These are phyloP conservation scores for Leccinum sublutescens DNA, from an alignment of 768 basidiomycete genomes.

Conservation along the genomic window DNA sequence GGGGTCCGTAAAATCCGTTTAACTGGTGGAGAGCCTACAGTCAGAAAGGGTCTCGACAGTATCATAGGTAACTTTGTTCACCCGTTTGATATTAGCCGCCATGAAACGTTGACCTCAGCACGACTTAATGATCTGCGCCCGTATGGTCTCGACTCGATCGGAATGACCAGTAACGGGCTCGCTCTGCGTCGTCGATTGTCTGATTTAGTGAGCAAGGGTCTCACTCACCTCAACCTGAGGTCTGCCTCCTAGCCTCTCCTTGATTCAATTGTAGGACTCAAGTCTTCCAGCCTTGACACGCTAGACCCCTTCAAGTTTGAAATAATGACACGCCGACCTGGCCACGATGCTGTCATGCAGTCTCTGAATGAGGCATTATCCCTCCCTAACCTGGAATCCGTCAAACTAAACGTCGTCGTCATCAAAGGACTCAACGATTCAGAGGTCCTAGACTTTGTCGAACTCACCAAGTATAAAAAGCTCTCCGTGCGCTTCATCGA, in stretches of 20 bases:
- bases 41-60: slow-evolving; percentile 70
- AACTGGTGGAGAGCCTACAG: slow-evolving; percentile 86
- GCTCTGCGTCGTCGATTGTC: slow-evolving; percentile 72
- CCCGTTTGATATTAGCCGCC: background rate
- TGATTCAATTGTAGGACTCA: slow-evolving; percentile 3
- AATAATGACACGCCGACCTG: slow-evolving; percentile 76
- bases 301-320: slow-evolving; percentile 86
- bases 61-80: slow-evolving; percentile 55
- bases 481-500: slow-evolving; percentile 86
- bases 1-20: slow-evolving; percentile 87
- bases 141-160: slow-evolving; percentile 69
- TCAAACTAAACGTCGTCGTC: slow-evolving; percentile 86
- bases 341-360: slow-evolving; percentile 73
- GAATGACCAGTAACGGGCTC: slow-evolving; percentile 85
- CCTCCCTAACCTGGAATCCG: slow-evolving; percentile 47
- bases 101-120: slow-evolving; percentile 37
- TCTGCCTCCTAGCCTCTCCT: slow-evolving; percentile 22
- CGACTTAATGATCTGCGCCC: slow-evolving; percentile 59
- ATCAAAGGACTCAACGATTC: slow-evolving; percentile 77
- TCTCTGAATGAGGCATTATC: slow-evolving; percentile 62
- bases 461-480: slow-evolving; percentile 60
- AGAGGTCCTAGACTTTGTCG: slow-evolving; percentile 79
- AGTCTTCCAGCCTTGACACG: slow-evolving; percentile 67
- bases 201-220: slow-evolving; percentile 61
- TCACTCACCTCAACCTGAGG: slow-evolving; percentile 76